Base-by-base conservation (phyloP, 2,329 filamentous ascomycete species). In the Colletotrichum sp. region DNA sequence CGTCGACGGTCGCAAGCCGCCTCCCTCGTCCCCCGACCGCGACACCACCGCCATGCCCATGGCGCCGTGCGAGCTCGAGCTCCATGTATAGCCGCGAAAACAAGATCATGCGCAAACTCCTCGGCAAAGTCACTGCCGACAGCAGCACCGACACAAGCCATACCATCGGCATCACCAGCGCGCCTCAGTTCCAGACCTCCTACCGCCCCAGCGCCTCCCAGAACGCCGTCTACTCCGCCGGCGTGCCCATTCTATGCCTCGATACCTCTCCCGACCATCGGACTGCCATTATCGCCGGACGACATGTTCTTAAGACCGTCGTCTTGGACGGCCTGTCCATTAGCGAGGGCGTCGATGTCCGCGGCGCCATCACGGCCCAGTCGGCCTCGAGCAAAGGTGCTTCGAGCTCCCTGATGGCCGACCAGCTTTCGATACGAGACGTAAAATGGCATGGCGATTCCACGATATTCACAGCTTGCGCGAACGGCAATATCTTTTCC, bases 381-480 rank as follows among this genome's bases (percentile, higher is more conserved):
- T 84, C 87, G 65, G 81, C 86, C 6, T 83, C 88, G 30, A 84
- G 85, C 62, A 87, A 88, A 68, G 83, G 83, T 8, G 87, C 84
- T 66, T 84, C 84, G 24, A 83, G 84, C 22, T 79, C 80, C 28
- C 66, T 79, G 39, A 75, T 74, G 15, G 76, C 86, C 64, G 92
- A 93, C 76, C 91, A 93, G 81, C 86, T 93, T 65, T 92, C 91
- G 44, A 92, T 93, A 77, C 89, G 90, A 78, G 90, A 92, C 76
- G 91, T 92, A 66, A 92, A 91, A 81, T 92, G 92, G 88, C 86
- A 89, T 34, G 86, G 85, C 72, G 87, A 88, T 77, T 87, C 88
- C 16, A 89, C 87, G 48, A 88, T 93, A 70, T 91, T 92, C 78
- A 93, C 92, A 0, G 92, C 92, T 4, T 92, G 91, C 80, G 89